Evolutionary conservation across 176 grass and related monocot genomes (phyloP).

Genomic region (Pontederia crassipes): DNA sequence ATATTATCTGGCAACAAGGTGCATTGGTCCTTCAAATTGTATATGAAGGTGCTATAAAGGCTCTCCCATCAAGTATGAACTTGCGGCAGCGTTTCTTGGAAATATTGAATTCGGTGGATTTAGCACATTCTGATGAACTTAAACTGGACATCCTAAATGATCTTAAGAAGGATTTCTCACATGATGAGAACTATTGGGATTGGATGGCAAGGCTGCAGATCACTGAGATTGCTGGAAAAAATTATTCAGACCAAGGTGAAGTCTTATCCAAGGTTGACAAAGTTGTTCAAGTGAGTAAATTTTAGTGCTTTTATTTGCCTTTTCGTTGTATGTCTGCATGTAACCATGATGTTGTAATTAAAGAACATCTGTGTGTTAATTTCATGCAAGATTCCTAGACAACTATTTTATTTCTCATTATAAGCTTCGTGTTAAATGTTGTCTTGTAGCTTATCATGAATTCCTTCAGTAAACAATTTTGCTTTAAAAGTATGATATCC

Average conservation of each 20-base stretch:
- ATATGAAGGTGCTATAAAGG: slow-evolving; percentile 64
- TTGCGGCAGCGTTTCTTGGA: slow-evolving; percentile 67
- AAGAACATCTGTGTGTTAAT: too few species aligned
- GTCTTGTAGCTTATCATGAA: too few species aligned
- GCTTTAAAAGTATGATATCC: too few species aligned
- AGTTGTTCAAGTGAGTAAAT: slow-evolving; percentile 54
- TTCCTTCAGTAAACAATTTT: too few species aligned
- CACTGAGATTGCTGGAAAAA: slow-evolving; percentile 20
- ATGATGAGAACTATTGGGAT: slow-evolving; percentile 60
- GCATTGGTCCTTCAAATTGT: slow-evolving; percentile 70
- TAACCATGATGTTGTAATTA: too few species aligned
- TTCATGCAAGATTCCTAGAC: too few species aligned
- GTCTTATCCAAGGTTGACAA: slow-evolving; percentile 42
- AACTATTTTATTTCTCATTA: too few species aligned
- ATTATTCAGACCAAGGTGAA: slow-evolving; percentile 28
- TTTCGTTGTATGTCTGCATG: too few species aligned
- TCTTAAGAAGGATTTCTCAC: slow-evolving; percentile 80
- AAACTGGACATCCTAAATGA: slow-evolving; percentile 63
- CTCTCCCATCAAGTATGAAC: slow-evolving; percentile 56
- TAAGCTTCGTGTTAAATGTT: too few species aligned
- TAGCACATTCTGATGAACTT: slow-evolving; percentile 64
- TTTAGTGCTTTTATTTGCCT: background rate
- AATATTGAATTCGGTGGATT: slow-evolving; percentile 56
- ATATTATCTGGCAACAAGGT: slow-evolving; percentile 80
- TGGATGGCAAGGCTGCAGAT: slow-evolving; percentile 73